phyloP scores from a whole-genome alignment of 805 yeast species.

The Saturnispora sanitii region DNA sequence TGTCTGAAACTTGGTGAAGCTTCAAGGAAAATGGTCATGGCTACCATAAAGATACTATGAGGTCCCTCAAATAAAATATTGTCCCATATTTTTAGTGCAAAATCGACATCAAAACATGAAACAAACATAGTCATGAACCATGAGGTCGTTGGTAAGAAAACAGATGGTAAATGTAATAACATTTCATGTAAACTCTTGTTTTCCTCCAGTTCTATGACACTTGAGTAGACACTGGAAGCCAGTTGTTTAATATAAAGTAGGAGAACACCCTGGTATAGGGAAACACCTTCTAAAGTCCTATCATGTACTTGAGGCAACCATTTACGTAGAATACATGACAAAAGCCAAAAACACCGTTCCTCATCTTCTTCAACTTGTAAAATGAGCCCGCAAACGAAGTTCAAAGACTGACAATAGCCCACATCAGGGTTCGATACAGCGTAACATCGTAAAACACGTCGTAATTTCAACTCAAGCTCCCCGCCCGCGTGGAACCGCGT shows the following conservation, averaged over 20 bases:
- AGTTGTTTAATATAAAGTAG: constrained; percentile 80
- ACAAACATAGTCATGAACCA: constrained; percentile 99
- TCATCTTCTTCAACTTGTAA: constrained; percentile 85
- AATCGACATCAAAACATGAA: constrained; percentile 81
- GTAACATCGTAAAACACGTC: constrained; percentile 77
- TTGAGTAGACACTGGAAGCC: constrained; percentile 70
- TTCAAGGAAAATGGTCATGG: constrained; percentile 68
- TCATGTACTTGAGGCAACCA: constrained; percentile 90
- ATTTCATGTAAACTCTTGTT: constrained; percentile 29
- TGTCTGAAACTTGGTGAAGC: constrained; percentile 41
- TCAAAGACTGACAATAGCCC: constrained; percentile 93
- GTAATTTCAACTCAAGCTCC: constrained; percentile 52
- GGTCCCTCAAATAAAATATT: constrained; percentile 89
- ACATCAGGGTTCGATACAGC: constrained; percentile 79
- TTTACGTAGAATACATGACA: constrained; percentile 77
- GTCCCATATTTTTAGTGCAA: constrained; percentile 88
- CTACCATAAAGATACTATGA: constrained; percentile 71
- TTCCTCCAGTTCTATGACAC: constrained; percentile 27
- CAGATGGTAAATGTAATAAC: constrained; percentile 72
- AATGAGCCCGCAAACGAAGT: constrained; percentile 81
- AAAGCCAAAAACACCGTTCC: constrained; percentile 91
- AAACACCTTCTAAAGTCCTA: constrained; percentile 84
- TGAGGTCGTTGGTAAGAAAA: constrained; percentile 86
- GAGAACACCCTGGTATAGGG: constrained; percentile 87
- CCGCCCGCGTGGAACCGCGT: constrained; percentile 50